Evolutionary conservation across 106 monocot genomes (phyloP), one percentile per base, ranked within the genome.

Genomic region (Cymbidium sinense): DNA sequence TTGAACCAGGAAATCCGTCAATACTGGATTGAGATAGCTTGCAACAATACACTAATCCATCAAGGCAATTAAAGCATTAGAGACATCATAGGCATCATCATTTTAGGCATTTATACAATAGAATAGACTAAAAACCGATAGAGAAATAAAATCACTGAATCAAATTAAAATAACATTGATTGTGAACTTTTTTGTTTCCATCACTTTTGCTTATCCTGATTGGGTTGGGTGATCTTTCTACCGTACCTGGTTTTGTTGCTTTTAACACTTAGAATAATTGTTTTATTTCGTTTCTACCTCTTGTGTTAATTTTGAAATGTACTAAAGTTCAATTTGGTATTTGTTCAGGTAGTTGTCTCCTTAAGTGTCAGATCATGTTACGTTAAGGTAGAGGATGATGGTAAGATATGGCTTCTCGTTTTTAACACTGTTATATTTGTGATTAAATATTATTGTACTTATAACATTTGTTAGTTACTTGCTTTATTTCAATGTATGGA

Each of bases 311-410:
- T 80, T 43, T 67, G 19, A 55, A 76, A 55, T 29, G 51, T 58
- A 55, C 25, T 51, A 54, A 75, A 34, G 34, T 76, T 41, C 11
- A 51, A 54, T 76, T 52, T 15, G 10, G 2, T 51, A 44, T 50
- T 50, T 76, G 19, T 84, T 82, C 86, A 99, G 98, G 89, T 99
- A 79, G 62, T 76, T 77, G 79, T 95, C 76, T 81, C 70, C 52
- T 33, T 99, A 64, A 87, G 79, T 82, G 67, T 91, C 55, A 83
- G 74, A 74, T 84, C 82, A 73, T 92, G 84, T 54, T 86, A 82
- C 77, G 69, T 95, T 73, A 92, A 95, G 92, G 90, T 99, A 31
- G 88, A 90, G 75, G 98, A 99, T 84, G 82, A 99, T 87, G 98
- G 98, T 99, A 44, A 64, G 87, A 79, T 34, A 44, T 54, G 52